Evolutionary conservation across 805 yeast species (phyloP), one percentile per base, ranked within the genome.

Genomic region (Blastobotrys chiropterorum): DNA sequence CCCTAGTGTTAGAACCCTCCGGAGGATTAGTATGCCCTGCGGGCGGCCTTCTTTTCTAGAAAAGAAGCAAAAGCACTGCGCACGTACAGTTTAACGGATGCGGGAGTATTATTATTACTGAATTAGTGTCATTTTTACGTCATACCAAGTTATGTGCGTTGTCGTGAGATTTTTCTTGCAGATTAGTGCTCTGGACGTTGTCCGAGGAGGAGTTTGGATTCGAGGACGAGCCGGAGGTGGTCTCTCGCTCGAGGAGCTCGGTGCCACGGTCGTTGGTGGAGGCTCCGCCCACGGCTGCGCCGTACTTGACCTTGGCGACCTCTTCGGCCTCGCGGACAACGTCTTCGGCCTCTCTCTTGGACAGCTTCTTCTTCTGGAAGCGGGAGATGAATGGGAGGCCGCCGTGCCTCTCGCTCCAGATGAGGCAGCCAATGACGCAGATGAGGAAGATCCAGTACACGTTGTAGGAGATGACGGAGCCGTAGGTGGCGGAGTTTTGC

Each of bases 401-500:
- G 19, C 96, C 96, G 21, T 69, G 70, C 70, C 75, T 86, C 78
- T 92, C 99, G 75, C 88, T 94, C 71, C 63, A 90, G 57, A 83
- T 71, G 89, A 92, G 80, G 59, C 83, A 69, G 15, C 64, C 49
- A 44, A 92, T 64, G 38, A 76, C 69, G 19, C 72, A 55, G 56
- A 85, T 84, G 51, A 89, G 67, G 41, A 71, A 68, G 50, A 90
- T 61, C 99, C 99, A 92, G 76, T 92, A 92, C 56, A 85, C 58
- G 72, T 89, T 90, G 76, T 92, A 92, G 47, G 90, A 80, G 50
- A 92, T 72, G 54, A 92, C 90, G 3, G 97, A 88, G 52, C 97
- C 96, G 67, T 87, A 79, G 59, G 96, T 89, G 54, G 97, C 98
- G 50, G 96, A 80, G 72, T 92, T 92, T 74, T 90, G 96, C 99